Conservation (phyloP, 805 yeast species). For the Hanseniaspora thailandica region DNA sequence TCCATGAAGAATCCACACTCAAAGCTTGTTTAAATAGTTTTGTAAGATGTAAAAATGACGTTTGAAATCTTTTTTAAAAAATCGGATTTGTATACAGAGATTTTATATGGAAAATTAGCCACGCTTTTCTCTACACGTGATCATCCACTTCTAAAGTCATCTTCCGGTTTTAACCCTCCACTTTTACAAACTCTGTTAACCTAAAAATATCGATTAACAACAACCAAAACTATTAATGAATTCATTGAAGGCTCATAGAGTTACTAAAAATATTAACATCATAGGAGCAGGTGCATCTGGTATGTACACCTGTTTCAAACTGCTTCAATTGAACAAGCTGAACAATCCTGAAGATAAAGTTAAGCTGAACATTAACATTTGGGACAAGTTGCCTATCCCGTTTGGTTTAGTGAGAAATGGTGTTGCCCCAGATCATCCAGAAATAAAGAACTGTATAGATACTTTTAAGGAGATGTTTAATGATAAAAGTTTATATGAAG, state of each 20-base stretch:
- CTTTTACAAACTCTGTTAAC: no score
- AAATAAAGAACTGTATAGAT: conserved; percentile 70
- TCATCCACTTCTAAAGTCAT: no score
- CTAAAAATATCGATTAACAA: no score
- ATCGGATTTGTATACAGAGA: no score
- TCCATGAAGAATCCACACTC: no score
- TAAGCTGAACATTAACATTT: conserved; percentile 50
- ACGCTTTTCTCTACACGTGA: no score
- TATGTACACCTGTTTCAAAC: conserved; percentile 71
- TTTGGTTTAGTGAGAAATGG: conserved; percentile 87
- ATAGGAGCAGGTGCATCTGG: conserved; percentile 97
- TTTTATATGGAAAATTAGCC: no score
- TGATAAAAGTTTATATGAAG: conserved; percentile 18
- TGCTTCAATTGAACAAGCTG: conserved; percentile 34
- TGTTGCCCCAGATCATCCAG: conserved; percentile 99
- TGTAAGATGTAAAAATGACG: no score
- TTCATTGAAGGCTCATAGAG: neutral
- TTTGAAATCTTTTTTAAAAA: no score
- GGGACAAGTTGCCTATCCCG: conserved; percentile 79
- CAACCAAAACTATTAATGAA: neutral
- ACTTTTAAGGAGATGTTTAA: conserved; percentile 48
- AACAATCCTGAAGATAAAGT: conserved; percentile 26
- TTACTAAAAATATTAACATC: conserved; percentile 43
- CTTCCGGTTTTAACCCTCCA: no score
- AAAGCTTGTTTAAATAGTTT: no score